Evolutionary conservation across 768 basidiomycete genomes (phyloP).

Genomic region (Agaricus blazei): DNA sequence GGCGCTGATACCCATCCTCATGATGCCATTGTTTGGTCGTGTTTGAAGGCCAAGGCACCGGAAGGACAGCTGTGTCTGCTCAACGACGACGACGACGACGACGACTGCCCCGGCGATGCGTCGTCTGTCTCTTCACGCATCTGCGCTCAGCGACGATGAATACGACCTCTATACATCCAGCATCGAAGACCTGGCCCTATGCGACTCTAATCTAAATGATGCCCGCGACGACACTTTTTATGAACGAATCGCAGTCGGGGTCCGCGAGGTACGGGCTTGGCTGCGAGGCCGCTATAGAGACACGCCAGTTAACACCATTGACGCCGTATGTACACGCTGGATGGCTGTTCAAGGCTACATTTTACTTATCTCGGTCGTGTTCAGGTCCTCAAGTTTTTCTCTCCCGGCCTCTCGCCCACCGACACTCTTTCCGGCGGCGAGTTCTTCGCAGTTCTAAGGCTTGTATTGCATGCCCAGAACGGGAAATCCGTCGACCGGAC

Average conservation of each 20-base stretch:
- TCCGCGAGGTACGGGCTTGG: conserved; percentile 72
- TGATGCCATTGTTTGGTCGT: background rate
- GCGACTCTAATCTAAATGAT: conserved; percentile 26
- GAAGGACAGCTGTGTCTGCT: background rate
- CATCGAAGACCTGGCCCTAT: conserved; percentile 44
- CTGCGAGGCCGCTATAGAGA: conserved; percentile 63
- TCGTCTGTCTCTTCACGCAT: conserved; percentile 62
- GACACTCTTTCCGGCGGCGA: conserved; percentile 63
- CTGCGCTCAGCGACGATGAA: conserved; percentile 71
- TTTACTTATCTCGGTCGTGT: background rate
- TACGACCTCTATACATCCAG: conserved; percentile 63
- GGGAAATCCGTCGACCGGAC: conserved; percentile 60
- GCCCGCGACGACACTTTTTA: conserved; percentile 42
- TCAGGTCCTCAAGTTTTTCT: conserved; percentile 65
- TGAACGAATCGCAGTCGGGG: conserved; percentile 48
- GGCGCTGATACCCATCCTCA: background rate
- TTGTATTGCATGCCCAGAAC: conserved; percentile 55
- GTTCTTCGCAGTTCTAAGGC: conserved; percentile 70
- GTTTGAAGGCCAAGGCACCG: background rate
- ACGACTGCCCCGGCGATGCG: conserved; percentile 41
- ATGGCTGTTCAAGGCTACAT: background rate
- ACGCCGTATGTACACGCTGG: conserved; percentile 42
- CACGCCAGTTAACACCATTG: conserved; percentile 47
- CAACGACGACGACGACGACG: conserved; percentile 3
- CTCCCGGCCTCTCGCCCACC: conserved; percentile 43